These are phyloP conservation scores for Pilaira anomala DNA, from an alignment of 192 early-diverging fungal species.

Conservation along the genomic window DNA sequence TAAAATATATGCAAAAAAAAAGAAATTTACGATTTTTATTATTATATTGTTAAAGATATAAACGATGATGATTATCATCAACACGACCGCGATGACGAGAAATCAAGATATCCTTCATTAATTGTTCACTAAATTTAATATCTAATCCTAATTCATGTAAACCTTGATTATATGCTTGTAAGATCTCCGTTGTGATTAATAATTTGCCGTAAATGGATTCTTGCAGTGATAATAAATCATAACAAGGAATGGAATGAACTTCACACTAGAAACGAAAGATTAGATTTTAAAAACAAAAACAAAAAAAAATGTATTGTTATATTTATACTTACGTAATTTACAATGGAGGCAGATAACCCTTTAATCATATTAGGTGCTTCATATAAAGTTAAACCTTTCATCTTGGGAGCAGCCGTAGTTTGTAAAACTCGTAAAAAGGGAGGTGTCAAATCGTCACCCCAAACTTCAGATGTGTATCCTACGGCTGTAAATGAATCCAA, in stretches of 20 bases:
- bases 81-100: not conserved
- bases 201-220: constrained; percentile 29
- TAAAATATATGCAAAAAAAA: too few species aligned
- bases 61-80: constrained; percentile 31
- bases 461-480: constrained; percentile 22
- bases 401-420: constrained; percentile 12
- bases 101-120: constrained; percentile 7
- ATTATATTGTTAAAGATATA: constrained; percentile 24
- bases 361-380: constrained; percentile 30
- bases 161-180: constrained; percentile 18
- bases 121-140: not conserved
- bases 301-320: not conserved
- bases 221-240: constrained; percentile 26
- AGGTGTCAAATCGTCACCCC: constrained; percentile 18
- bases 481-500: constrained; percentile 27
- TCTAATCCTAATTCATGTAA: constrained; percentile 2
- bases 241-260: constrained; percentile 26
- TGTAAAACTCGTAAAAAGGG: constrained; percentile 30
- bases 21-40: too few species aligned
- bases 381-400: constrained; percentile 16
- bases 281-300: not conserved
- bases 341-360: constrained; percentile 18
- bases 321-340: constrained; percentile 24
- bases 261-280: constrained; percentile 22
- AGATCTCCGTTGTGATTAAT: constrained; percentile 25